Base-by-base conservation (phyloP, 2,329 filamentous ascomycete species). In the Simplicillium sp. region DNA sequence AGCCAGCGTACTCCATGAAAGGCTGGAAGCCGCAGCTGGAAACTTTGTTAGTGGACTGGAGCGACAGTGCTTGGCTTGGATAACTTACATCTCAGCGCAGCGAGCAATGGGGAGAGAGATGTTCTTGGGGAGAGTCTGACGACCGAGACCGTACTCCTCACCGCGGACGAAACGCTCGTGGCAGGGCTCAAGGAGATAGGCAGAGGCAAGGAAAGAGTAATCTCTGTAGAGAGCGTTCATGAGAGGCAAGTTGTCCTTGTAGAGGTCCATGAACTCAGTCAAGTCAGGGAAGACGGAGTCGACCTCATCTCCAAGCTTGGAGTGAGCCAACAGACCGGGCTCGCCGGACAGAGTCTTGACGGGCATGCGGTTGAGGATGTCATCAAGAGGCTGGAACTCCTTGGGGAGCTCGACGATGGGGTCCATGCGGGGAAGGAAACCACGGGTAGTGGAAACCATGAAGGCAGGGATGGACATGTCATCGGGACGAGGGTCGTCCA, bases 101-200 rank as follows among this genome's bases (percentile, higher is more conserved):
- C 80, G 81, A 37, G 84, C 84, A 56, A 96, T 87, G 0, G 89
- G 88, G 29, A 82, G 68, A n/a, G 87, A 77, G 51, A 95, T 80
- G 52, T 78, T 75, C 39, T 73, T 71, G 1, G 89, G 89, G 51
- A 96, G 63, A 16, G 75, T 68, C 44, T 87, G 75, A 35, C 88
- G 69, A 3, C 80, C 88, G 35, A 94, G 66, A 0, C 88, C 88
- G 57, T 95, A 95, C 1, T 72, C 71, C 57, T 85, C 79, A 0
- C 82, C 83, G 60, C 76, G 81, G 45, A 82, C 52, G 54, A 79
- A 81, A 32, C 73, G 75, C 65, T 87, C 73, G 63, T 92, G 89
- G 60, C 89, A 96, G 11, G 89, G 89, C 68, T 96, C 89, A 25
- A 96, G 78, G 25, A 96, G 70, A 58, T 94, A 95, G 0, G 87